phyloP scores from a whole-genome alignment of 2,329 filamentous ascomycete species.

The Colletotrichum lentis region DNA sequence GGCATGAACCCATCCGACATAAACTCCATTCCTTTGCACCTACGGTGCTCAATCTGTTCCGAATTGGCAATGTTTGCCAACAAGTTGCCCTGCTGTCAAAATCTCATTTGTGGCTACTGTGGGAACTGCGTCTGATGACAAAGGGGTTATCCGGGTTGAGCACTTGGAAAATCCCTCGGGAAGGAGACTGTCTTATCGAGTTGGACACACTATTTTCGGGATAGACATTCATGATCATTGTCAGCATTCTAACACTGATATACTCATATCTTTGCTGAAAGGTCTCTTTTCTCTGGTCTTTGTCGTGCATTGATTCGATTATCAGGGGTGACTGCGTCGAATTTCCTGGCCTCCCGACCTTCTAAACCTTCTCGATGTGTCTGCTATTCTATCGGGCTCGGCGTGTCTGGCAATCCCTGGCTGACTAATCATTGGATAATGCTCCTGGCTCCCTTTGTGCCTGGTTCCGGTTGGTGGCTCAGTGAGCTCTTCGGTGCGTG shows the following conservation, averaged over 20 bases:
- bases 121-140: too few species aligned
- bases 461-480: slow-evolving; percentile 24
- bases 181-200: too few species aligned
- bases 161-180: too few species aligned
- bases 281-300: too few species aligned
- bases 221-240: too few species aligned
- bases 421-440: slow-evolving; percentile 6
- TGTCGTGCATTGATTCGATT: too few species aligned
- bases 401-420: slow-evolving; percentile 1
- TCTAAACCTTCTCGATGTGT: neutral
- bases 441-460: neutral
- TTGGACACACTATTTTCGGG: too few species aligned
- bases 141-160: too few species aligned
- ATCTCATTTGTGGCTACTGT: neutral
- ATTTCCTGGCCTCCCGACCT: slow-evolving; percentile 17
- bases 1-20: neutral
- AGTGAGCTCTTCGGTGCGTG: slow-evolving; percentile 29
- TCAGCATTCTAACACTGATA: too few species aligned
- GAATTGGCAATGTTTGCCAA: neutral
- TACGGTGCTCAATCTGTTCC: neutral
- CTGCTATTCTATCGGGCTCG: slow-evolving; percentile 1
- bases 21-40: neutral
- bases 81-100: neutral
- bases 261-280: too few species aligned
- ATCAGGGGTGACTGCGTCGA: slow-evolving; percentile 37